Evolutionary conservation across 2,329 filamentous ascomycete species (phyloP).

Genomic region (Lojkania enalia): DNA sequence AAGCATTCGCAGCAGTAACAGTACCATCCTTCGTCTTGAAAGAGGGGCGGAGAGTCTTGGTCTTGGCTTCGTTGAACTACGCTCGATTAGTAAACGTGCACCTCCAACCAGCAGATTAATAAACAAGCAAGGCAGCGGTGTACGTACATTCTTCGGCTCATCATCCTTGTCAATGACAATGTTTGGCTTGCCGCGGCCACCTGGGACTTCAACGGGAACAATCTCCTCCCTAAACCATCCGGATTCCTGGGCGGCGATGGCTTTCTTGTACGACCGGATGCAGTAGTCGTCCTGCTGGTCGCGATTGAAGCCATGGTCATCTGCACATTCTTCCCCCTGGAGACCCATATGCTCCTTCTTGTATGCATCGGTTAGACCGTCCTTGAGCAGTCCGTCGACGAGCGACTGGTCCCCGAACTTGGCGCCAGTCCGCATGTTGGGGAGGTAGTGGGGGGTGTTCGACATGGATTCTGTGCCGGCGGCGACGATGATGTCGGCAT

Average conservation of each 20-base stretch:
- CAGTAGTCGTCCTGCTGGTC: slow-evolving; percentile 94
- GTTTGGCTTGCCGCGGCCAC: slow-evolving; percentile 86
- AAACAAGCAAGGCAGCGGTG: slow-evolving; percentile 4
- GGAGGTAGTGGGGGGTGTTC: slow-evolving; percentile 94
- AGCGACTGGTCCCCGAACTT: slow-evolving; percentile 93
- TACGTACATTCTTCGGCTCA: slow-evolving; percentile 83
- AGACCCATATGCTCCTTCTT: slow-evolving; percentile 98
- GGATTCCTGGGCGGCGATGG: slow-evolving; percentile 78
- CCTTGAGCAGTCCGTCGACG: slow-evolving; percentile 89
- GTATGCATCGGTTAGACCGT: slow-evolving; percentile 92
- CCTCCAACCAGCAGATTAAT: slow-evolving; percentile 7
- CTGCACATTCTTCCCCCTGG: slow-evolving; percentile 86
- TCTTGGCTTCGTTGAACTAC: slow-evolving; percentile 57
- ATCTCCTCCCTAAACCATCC: slow-evolving; percentile 87
- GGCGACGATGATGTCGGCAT: slow-evolving; percentile 88
- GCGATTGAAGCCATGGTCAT: slow-evolving; percentile 78
- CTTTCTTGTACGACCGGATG: slow-evolving; percentile 92
- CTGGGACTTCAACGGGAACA: slow-evolving; percentile 82
- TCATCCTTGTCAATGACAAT: slow-evolving; percentile 83
- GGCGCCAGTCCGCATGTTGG: slow-evolving; percentile 79
- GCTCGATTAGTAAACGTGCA: slow-evolving; percentile 19
- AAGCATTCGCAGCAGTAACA: slow-evolving; percentile 94
- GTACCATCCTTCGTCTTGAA: slow-evolving; percentile 86
- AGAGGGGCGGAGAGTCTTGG: slow-evolving; percentile 63
- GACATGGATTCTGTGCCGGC: slow-evolving; percentile 99